A percentile compares a stretch with the other conserved stretches of the same genome.
These are phyloP conservation scores for Magnaporthiopsis incrustans DNA, from an alignment of 2,329 filamentous ascomycete species.

Conservation along the genomic window DNA sequence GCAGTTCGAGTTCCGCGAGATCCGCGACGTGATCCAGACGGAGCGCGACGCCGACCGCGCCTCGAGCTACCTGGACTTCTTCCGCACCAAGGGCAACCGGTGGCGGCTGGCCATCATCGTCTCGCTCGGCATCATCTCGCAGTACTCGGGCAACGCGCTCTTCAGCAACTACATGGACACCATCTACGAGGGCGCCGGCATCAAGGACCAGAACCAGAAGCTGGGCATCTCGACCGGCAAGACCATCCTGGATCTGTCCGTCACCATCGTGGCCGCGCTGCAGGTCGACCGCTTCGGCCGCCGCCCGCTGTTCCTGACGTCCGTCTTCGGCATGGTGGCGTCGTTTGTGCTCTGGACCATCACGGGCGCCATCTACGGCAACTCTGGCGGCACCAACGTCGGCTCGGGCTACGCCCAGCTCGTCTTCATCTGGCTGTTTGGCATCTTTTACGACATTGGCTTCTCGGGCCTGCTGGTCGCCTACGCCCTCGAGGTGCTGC, in stretches of 20 bases:
- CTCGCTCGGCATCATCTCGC: slow-evolving; percentile 57
- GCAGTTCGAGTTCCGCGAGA: slow-evolving; percentile 59
- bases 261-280: slow-evolving; percentile 45
- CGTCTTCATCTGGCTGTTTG: slow-evolving; percentile 51
- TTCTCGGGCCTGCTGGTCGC: slow-evolving; percentile 50
- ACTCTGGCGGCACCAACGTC: slow-evolving; percentile 31
- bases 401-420: slow-evolving; percentile 45
- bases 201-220: slow-evolving; percentile 47
- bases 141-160: slow-evolving; percentile 60
- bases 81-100: slow-evolving; percentile 55
- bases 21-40: slow-evolving; percentile 52
- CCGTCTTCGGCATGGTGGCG: slow-evolving; percentile 37
- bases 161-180: slow-evolving; percentile 60
- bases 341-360: slow-evolving; percentile 44
- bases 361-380: slow-evolving; percentile 42
- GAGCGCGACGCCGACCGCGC: slow-evolving; percentile 42
- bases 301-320: slow-evolving; percentile 44
- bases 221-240: slow-evolving; percentile 48
- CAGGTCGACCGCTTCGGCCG: slow-evolving; percentile 43
- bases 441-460: slow-evolving; percentile 51
- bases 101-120: slow-evolving; percentile 55
- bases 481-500: slow-evolving; percentile 51
- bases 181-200: slow-evolving; percentile 54
- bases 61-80: slow-evolving; percentile 51
- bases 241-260: slow-evolving; percentile 49